Conservation (phyloP, 1,284 basidiomycete species). For the Veloboletus limbatus region DNA sequence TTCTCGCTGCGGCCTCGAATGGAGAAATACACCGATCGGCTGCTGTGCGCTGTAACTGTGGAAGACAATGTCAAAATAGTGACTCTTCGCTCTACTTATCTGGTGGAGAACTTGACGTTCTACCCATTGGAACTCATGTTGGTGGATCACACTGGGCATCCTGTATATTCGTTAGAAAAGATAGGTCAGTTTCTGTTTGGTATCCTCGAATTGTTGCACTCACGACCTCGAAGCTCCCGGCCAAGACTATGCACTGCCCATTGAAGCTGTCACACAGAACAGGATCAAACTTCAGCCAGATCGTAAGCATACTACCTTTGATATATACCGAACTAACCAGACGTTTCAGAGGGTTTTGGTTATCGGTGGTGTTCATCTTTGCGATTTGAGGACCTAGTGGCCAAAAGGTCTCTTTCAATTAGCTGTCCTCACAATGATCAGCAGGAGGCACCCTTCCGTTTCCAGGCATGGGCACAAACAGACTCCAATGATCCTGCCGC, state of each 20-base stretch:
- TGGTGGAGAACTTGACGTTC: constrained; percentile 89
- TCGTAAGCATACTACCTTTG: constrained; percentile 52
- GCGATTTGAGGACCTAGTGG: constrained; percentile 87
- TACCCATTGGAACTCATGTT: constrained; percentile 93
- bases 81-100: constrained; percentile 92
- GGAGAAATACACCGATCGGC: constrained; percentile 74
- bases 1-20: constrained; percentile 82
- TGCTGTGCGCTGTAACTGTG: constrained; percentile 90
- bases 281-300: constrained; percentile 90
- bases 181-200: constrained; percentile 54
- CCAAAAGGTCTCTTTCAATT: constrained; percentile 77
- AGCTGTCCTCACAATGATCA: constrained; percentile 83
- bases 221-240: constrained; percentile 60
- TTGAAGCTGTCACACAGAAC: constrained; percentile 85
- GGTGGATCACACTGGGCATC: constrained; percentile 83
- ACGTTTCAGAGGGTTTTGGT: constrained; percentile 79
- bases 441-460: constrained; percentile 89
- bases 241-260: constrained; percentile 87
- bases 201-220: constrained; percentile 2
- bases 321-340: constrained; percentile 10
- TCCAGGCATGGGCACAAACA: constrained; percentile 90
- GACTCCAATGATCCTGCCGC: constrained; percentile 64
- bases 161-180: constrained; percentile 79
- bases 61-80: constrained; percentile 95
- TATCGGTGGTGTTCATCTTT: constrained; percentile 93